These are phyloP conservation scores for Sphagnum magellanicum DNA, from an alignment of 228 moss, liverwort and hornwort genomes.

Conservation along the genomic window DNA sequence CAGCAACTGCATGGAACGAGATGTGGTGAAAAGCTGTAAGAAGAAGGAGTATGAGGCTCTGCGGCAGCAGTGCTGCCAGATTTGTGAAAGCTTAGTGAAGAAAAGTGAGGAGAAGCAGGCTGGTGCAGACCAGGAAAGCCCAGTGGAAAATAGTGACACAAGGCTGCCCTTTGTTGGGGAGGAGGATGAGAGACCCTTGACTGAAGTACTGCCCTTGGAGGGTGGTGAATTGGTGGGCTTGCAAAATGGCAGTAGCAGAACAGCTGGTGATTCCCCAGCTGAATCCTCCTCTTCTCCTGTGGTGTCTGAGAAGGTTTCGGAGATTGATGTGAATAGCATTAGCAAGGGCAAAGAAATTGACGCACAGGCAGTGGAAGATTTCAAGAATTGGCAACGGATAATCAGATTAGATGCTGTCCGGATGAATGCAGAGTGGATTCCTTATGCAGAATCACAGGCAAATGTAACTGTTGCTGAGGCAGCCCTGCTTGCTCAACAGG, in stretches of 20 bases:
- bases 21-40: conserved; percentile 40
- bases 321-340: background rate
- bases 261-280: conserved; percentile 11
- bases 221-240: conserved; percentile 1
- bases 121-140: background rate
- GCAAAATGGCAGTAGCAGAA: conserved; percentile 4
- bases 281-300: too few relatives aligned
- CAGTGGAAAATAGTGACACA: background rate
- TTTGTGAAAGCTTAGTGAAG: conserved; percentile 28
- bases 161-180: conserved; percentile 1
- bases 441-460: conserved; percentile 77
- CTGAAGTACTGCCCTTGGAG: conserved; percentile 3
- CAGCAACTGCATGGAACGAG: conserved; percentile 66
- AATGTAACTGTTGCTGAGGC: conserved; percentile 84
- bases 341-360: conserved; percentile 13
- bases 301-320: background rate
- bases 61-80: conserved; percentile 23
- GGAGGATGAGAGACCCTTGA: background rate
- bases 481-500: conserved; percentile 49
- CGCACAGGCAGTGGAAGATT: conserved; percentile 60
- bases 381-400: conserved; percentile 88
- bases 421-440: conserved; percentile 99
- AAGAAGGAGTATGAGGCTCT: conserved; percentile 41
- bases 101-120: background rate
- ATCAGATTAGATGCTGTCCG: conserved; percentile 88